Evolutionary conservation across 2,329 filamentous ascomycete genomes (phyloP).

Genomic region (Paramyrothecium sp.): DNA sequence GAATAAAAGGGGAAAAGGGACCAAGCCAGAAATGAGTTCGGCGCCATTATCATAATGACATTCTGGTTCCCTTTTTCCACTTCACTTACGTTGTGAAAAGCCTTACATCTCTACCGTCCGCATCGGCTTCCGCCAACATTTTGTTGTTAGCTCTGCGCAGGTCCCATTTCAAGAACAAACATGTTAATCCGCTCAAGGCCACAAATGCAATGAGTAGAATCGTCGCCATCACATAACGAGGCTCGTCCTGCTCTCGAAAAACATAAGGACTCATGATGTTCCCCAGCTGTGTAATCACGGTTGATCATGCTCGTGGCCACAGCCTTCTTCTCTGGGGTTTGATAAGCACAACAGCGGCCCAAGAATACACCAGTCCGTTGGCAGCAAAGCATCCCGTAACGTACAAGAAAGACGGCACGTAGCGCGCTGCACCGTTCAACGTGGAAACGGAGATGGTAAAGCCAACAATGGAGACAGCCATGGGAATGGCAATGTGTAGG

Average conservation of each 20-base stretch:
- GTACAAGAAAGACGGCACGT: conserved; percentile 16
- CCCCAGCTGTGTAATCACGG: not conserved
- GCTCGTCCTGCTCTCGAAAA: not conserved
- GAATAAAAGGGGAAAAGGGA: no score
- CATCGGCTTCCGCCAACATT: no score
- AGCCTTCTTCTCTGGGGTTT: conserved; percentile 31
- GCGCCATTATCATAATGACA: no score
- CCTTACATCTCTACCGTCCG: no score
- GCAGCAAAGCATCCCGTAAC: conserved; percentile 17
- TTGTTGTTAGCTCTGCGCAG: not conserved
- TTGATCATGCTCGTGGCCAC: not conserved
- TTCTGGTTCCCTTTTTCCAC: no score
- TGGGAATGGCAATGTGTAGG: conserved; percentile 13
- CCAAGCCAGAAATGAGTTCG: no score
- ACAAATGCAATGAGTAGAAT: not conserved
- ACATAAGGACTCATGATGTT: not conserved
- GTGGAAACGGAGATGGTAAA: conserved; percentile 19
- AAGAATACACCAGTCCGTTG: conserved; percentile 32
- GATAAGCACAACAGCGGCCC: conserved; percentile 28
- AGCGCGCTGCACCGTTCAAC: conserved; percentile 9
- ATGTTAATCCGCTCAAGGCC: not conserved
- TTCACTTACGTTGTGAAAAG: no score
- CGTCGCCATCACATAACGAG: not conserved
- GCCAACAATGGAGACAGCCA: conserved; percentile 10
- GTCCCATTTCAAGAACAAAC: not conserved